Percentiles rank a stretch among this genome's conserved stretches.
Evolutionary conservation across 805 yeast species (phyloP).

Genomic region (Starmerella bacillaris): DNA sequence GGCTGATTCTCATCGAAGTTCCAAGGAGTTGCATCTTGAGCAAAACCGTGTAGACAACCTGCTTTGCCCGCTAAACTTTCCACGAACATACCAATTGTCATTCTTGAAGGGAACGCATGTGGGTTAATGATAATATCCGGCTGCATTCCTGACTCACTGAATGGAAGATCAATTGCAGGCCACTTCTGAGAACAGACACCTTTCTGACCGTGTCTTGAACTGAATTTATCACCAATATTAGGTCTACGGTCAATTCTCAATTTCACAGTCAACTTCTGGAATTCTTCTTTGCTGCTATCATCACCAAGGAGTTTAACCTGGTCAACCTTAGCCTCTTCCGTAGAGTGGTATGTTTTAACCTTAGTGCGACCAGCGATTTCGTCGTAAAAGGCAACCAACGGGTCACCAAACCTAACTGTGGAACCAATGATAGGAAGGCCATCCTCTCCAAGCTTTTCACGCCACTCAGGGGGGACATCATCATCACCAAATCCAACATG

Average conservation of each 20-base stretch:
- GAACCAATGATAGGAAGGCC: slow-evolving; percentile 85
- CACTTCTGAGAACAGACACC: slow-evolving; percentile 97
- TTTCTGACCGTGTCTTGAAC: slow-evolving; percentile 95
- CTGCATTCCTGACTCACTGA: slow-evolving; percentile 86
- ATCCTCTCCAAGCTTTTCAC: slow-evolving; percentile 70
- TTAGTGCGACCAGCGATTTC: slow-evolving; percentile 81
- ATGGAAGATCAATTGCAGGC: slow-evolving; percentile 96
- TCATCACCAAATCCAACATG: slow-evolving; percentile 90
- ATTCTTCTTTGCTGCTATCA: slow-evolving; percentile 47
- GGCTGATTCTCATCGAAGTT: slow-evolving; percentile 77
- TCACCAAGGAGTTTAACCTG: slow-evolving; percentile 87
- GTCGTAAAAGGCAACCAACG: slow-evolving; percentile 81
- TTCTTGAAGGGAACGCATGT: slow-evolving; percentile 98
- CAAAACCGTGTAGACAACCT: slow-evolving; percentile 93
- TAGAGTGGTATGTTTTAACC: slow-evolving; percentile 79
- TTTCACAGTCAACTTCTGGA: slow-evolving; percentile 73
- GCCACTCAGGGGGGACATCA: slow-evolving; percentile 84
- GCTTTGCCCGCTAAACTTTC: slow-evolving; percentile 98
- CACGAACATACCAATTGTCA: slow-evolving; percentile 99
- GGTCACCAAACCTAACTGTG: slow-evolving; percentile 85
- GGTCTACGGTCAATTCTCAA: slow-evolving; percentile 84
- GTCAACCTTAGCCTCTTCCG: slow-evolving; percentile 87
- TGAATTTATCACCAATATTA: slow-evolving; percentile 90
- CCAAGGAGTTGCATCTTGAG: slow-evolving; percentile 97
- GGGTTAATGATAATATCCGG: slow-evolving; percentile 97